Evolutionary conservation across 2,329 filamentous ascomycete genomes (phyloP).

Genomic region (Anisogramma anomala): DNA sequence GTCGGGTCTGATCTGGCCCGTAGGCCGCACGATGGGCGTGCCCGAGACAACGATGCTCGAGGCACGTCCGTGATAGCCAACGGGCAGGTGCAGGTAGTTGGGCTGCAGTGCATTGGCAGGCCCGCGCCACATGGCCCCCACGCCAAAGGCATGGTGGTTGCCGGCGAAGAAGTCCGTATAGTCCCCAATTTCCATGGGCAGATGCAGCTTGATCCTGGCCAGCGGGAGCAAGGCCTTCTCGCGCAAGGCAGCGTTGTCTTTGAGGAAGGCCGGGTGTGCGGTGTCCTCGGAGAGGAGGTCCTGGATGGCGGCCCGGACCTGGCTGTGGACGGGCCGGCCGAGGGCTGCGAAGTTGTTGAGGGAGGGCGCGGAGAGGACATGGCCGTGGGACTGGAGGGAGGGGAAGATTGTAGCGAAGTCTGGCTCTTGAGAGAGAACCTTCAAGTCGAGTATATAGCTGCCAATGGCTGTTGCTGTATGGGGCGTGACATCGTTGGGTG

Average conservation of each 20-base stretch:
- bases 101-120: constrained; percentile 62
- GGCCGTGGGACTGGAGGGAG: constrained; percentile 8
- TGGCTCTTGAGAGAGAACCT: constrained; percentile 44
- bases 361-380: constrained; percentile 22
- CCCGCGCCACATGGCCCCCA: constrained; percentile 62
- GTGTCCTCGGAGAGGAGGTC: constrained; percentile 51
- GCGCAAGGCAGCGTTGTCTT: constrained; percentile 47
- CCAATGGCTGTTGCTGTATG: constrained; percentile 58
- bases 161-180: constrained; percentile 83
- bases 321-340: constrained; percentile 53
- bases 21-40: constrained; percentile 59
- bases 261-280: constrained; percentile 47
- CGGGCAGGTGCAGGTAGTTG: constrained; percentile 71
- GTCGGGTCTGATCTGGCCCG: constrained; percentile 61
- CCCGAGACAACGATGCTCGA: constrained; percentile 66
- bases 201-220: constrained; percentile 48
- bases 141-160: constrained; percentile 59
- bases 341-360: constrained; percentile 55
- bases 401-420: constrained; percentile 38
- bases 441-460: constrained; percentile 53
- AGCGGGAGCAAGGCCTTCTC: constrained; percentile 47
- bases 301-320: constrained; percentile 60
- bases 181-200: constrained; percentile 69
- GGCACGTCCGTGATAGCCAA: constrained; percentile 70
- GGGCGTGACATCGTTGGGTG: constrained; percentile 28